Percentiles rank a stretch among this genome's conserved stretches.
These are phyloP conservation scores for Coemansia furcata DNA, from an alignment of 192 early-diverging fungal genomes.

Conservation along the genomic window DNA sequence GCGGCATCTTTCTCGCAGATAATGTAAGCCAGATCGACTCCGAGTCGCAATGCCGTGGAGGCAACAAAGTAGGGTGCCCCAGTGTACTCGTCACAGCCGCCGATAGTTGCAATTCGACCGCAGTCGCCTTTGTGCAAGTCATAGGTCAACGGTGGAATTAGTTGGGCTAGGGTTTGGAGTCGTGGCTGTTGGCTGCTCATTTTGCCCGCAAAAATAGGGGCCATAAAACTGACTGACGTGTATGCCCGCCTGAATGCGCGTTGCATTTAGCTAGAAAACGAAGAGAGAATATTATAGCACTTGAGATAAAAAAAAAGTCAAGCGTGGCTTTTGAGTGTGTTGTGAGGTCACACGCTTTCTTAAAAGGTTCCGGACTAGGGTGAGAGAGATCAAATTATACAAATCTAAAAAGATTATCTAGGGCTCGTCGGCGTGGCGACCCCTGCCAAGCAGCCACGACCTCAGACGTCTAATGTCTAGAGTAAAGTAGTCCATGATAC, in stretches of 20 bases:
- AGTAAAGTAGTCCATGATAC: conserved; percentile 41
- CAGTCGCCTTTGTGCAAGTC: conserved; percentile 50
- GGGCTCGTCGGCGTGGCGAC: conserved; percentile 3
- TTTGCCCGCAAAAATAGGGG: conserved; percentile 42
- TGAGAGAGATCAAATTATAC: too few relatives aligned
- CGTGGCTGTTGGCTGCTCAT: conserved; percentile 44
- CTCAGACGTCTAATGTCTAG: conserved; percentile 31
- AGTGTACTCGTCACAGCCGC: conserved; percentile 65
- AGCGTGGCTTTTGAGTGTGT: not conserved
- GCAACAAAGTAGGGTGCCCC: conserved; percentile 88
- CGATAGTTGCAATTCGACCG: conserved; percentile 36
- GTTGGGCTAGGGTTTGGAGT: conserved; percentile 41
- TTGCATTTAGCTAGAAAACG: conserved; percentile 14
- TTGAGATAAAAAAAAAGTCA: not conserved
- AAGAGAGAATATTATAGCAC: not conserved
- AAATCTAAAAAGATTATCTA: not conserved
- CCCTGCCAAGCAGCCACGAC: conserved; percentile 14
- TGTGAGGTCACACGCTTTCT: not conserved
- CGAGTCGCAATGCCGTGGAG: conserved; percentile 51
- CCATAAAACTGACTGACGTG: conserved; percentile 42
- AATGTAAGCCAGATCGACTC: conserved; percentile 82
- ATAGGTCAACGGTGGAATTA: conserved; percentile 42
- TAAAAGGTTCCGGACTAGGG: not conserved
- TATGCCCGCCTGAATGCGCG: conserved; percentile 26
- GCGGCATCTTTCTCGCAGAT: conserved; percentile 81